Percentiles rank a stretch among this genome's conserved stretches.
Evolutionary conservation across 208 protist genomes (phyloP).

Genomic region (Histomonas meleagridis): DNA sequence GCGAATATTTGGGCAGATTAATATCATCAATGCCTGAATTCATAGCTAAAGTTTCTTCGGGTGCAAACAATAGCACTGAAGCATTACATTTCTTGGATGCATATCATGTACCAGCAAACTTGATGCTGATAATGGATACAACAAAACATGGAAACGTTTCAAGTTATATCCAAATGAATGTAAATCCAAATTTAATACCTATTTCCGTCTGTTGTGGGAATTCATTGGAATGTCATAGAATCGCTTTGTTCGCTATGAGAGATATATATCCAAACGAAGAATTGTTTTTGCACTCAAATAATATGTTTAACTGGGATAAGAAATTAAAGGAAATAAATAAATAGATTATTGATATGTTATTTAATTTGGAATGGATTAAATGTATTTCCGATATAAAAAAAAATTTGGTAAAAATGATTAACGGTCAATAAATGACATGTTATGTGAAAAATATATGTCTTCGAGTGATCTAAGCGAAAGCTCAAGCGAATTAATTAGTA

Average conservation of each 20-base stretch:
- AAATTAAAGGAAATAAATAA: too few species aligned
- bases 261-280: conserved; percentile 29
- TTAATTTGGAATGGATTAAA: too few species aligned
- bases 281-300: not conserved
- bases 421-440: too few species aligned
- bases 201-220: not conserved
- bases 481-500: too few species aligned
- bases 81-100: conserved; percentile 40
- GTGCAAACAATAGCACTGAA: not conserved
- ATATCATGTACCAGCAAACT: not conserved
- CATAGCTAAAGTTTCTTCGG: not conserved
- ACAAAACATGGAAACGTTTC: conserved; percentile 38
- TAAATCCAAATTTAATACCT: conserved; percentile 43
- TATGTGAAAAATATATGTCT: too few species aligned
- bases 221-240: not conserved
- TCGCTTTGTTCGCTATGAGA: conserved; percentile 21
- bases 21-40: conserved; percentile 38
- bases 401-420: too few species aligned
- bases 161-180: conserved; percentile 46
- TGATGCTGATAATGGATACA: conserved; percentile 40
- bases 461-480: too few species aligned
- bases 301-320: too few species aligned
- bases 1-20: conserved; percentile 50
- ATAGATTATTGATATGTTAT: too few species aligned
- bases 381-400: too few species aligned